Evolutionary conservation across 202 grass and related monocot species (phyloP).

Genomic region (Bolboschoenoplectus hybrid): DNA sequence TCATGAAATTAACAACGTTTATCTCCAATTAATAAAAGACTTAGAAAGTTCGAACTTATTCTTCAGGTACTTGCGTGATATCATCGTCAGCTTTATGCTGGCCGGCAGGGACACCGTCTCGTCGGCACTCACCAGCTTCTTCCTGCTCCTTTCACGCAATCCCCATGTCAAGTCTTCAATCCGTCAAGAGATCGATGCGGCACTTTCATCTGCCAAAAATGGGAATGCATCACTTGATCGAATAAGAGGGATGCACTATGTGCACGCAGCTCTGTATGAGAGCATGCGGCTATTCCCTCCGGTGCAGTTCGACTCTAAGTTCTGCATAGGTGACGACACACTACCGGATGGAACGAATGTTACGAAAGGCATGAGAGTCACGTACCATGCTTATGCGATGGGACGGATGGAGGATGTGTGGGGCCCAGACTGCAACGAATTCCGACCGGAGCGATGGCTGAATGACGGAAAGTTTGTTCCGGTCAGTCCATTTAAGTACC

Average conservation of each 20-base stretch:
- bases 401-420: constrained; percentile 79
- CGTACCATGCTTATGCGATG: constrained; percentile 92
- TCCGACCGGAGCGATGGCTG: constrained; percentile 79
- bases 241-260: constrained; percentile 82
- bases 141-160: constrained; percentile 77
- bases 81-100: constrained; percentile 92
- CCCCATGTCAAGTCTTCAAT: constrained; percentile 55
- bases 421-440: constrained; percentile 68
- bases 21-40: not conserved
- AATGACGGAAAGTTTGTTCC: constrained; percentile 60
- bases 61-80: constrained; percentile 77
- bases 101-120: constrained; percentile 91
- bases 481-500: constrained; percentile 70
- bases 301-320: constrained; percentile 97
- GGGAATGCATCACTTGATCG: constrained; percentile 36
- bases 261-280: constrained; percentile 78
- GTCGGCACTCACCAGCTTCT: constrained; percentile 81
- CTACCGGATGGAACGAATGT: constrained; percentile 77
- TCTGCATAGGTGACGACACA: constrained; percentile 63
- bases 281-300: constrained; percentile 90
- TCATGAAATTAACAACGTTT: not conserved
- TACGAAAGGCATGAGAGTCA: constrained; percentile 61
- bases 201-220: not conserved
- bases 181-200: constrained; percentile 52
- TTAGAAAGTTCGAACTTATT: not conserved